Evolutionary conservation across 176 grass and related monocot genomes (phyloP), one percentile per base, ranked within the genome.

Genomic region (Chrysopogon serrulatus): DNA sequence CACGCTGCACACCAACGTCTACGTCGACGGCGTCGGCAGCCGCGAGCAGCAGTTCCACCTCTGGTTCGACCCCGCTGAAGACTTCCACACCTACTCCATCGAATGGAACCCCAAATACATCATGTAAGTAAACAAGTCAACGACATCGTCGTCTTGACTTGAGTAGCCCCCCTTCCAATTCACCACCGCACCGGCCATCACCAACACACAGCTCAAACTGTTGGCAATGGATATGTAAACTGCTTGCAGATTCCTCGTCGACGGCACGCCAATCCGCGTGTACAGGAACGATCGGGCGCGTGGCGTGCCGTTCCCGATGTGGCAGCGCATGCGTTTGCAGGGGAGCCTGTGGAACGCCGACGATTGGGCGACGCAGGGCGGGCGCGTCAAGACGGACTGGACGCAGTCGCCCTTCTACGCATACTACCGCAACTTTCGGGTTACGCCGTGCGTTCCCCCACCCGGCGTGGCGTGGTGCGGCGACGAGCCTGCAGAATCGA

Each of bases 351-450:
- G 86, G 90, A 57, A 88, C 79, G 90, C 90, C 33, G 86, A 92
- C n/a, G 92, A 92, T 21, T 97, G 94, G 94, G 94, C 92, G 5
- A 97, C 94, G 39, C 88, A 90, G 65, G 94, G 90, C 2, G 95
- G 95, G 0, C 83, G 88, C 36, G 65, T 92, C 79, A 97, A 97
- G 83, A 94, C 92, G 15, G 83, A 97, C 80, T 94, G 87, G 87
- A 14, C 48, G 18, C 70, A 5, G 39, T 69, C 70, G 40, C 87
- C 87, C 0, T 85, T 89, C 87, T 89, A 76, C 71, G 87, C 87
- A 9, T 75, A 81, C 77, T 89, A 89, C 82, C 82, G 87, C 17
- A 60, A 74, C 47, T 53, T 85, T 61, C 60, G 76, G 0, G 77
- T 76, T 4, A 61, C 82, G 69, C 51, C 69, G 48, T 89, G 82